phyloP scores from a whole-genome alignment of 1,139 yeast species.

The Suhomyces bokatorum region DNA sequence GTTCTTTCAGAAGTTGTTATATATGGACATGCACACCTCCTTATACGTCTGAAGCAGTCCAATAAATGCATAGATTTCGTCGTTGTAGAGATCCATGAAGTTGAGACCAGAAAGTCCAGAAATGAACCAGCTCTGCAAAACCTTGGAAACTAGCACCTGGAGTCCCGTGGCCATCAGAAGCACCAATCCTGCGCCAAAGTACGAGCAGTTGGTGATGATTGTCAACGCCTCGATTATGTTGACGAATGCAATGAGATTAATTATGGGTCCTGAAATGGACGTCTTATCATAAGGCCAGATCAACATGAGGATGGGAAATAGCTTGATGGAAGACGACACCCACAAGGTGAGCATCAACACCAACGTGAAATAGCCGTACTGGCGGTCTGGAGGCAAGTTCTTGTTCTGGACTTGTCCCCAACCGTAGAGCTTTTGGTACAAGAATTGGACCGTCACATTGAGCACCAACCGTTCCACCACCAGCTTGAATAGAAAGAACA shows the following conservation, averaged over 20 bases:
- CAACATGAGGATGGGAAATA: constrained; percentile 90
- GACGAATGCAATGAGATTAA: constrained; percentile 57
- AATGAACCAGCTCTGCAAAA: constrained; percentile 11
- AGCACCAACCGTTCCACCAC: constrained; percentile 56
- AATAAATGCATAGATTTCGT: constrained; percentile 10
- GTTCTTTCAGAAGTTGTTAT: not conserved
- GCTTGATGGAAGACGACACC: constrained; percentile 73
- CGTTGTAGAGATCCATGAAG: constrained; percentile 5
- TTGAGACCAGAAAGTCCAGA: constrained; percentile 10
- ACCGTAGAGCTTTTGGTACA: constrained; percentile 34
- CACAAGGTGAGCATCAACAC: constrained; percentile 67
- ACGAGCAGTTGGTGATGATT: constrained; percentile 51
- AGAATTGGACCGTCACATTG: constrained; percentile 49
- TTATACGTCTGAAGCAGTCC: constrained; percentile 2
- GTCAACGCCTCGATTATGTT: constrained; percentile 67
- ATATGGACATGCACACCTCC: constrained; percentile 1
- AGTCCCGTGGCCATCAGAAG: constrained; percentile 12
- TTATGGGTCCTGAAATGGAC: constrained; percentile 60
- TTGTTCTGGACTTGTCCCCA: constrained; percentile 31
- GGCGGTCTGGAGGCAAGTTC: constrained; percentile 20
- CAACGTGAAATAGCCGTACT: constrained; percentile 27
- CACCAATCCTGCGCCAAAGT: constrained; percentile 31
- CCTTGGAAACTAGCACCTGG: constrained; percentile 10
- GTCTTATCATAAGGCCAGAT: constrained; percentile 92
- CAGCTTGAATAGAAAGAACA: constrained; percentile 64